Evolutionary conservation across 164 flowering plant genomes (phyloP).

Genomic region (Buxus sempervirens): DNA sequence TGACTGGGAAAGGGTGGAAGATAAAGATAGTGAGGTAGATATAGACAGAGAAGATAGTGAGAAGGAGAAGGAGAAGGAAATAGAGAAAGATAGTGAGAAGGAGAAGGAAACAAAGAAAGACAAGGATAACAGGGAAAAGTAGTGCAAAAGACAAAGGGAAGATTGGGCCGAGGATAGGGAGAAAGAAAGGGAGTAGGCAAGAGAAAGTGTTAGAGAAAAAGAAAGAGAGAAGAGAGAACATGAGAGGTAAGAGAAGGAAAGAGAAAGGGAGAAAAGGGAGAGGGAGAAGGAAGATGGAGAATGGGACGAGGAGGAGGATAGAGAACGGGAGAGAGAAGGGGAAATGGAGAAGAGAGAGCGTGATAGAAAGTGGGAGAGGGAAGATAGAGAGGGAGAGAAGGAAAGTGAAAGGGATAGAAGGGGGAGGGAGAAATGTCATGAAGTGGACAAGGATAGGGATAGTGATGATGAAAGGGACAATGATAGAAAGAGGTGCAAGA

Average conservation of each 20-base stretch:
- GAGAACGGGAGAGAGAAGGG: slow-evolving; percentile 25
- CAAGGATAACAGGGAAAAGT: slow-evolving; percentile 19
- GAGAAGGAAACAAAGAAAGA: slow-evolving; percentile 1
- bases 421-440: slow-evolving; percentile 39
- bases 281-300: slow-evolving; percentile 11
- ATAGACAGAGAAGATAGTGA: neutral
- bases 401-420: slow-evolving; percentile 7
- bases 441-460: slow-evolving; percentile 26
- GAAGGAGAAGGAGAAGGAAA: neutral
- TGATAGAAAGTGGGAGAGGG: no score
- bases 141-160: slow-evolving; percentile 22
- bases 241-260: slow-evolving; percentile 5
- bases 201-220: slow-evolving; percentile 19
- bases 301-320: slow-evolving; percentile 19
- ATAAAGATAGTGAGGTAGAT: neutral
- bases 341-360: slow-evolving; percentile 11
- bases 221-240: slow-evolving; percentile 19
- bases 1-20: slow-evolving; percentile 25
- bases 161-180: slow-evolving; percentile 27
- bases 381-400: no score
- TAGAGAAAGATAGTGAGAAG: neutral
- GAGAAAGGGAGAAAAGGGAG: slow-evolving; percentile 8
- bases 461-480: slow-evolving; percentile 44
- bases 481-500: neutral
- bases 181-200: slow-evolving; percentile 18